A percentile compares a stretch with the other conserved stretches of the same genome.
These are phyloP conservation scores for Acanthamoeba divionensis DNA, from an alignment of 208 protist species.

Conservation along the genomic window DNA sequence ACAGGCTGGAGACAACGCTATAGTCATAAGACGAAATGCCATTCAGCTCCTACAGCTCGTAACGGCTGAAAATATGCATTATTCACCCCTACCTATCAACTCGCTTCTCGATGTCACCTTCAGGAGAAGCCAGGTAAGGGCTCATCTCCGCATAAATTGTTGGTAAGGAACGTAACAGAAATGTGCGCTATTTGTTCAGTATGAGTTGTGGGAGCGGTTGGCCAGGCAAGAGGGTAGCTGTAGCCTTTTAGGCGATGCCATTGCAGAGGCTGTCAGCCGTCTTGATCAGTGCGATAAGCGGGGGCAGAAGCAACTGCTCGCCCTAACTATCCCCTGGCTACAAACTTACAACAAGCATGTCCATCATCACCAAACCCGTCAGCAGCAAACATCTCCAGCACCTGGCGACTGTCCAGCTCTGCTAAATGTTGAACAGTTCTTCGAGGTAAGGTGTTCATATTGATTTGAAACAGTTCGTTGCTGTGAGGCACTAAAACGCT, in stretches of 20 bases:
- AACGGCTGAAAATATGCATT: neutral
- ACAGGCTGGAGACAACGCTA: neutral
- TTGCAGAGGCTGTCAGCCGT: neutral
- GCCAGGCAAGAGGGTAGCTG: neutral
- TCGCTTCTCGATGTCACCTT: slow-evolving; percentile 5
- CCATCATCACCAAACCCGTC: too few species aligned
- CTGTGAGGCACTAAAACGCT: too few species aligned
- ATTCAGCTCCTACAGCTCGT: slow-evolving; percentile 9
- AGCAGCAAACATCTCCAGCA: too few species aligned
- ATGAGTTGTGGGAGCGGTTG: slow-evolving; percentile 2
- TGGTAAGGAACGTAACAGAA: too few species aligned
- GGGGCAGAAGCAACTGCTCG: slow-evolving; percentile 18
- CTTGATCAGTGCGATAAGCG: neutral
- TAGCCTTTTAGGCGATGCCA: neutral
- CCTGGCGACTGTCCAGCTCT: too few species aligned
- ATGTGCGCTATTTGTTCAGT: neutral
- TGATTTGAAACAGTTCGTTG: too few species aligned
- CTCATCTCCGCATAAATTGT: neutral
- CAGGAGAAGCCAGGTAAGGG: neutral
- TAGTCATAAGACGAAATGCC: neutral
- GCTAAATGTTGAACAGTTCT: too few species aligned
- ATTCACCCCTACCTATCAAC: slow-evolving; percentile 23
- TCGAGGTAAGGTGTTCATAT: too few species aligned
- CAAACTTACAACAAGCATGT: neutral
- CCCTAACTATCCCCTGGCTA: neutral